Evolutionary conservation across 2,329 filamentous ascomycete species (phyloP), one percentile per base, ranked within the genome.

Genomic region (Aspergillus terreus): DNA sequence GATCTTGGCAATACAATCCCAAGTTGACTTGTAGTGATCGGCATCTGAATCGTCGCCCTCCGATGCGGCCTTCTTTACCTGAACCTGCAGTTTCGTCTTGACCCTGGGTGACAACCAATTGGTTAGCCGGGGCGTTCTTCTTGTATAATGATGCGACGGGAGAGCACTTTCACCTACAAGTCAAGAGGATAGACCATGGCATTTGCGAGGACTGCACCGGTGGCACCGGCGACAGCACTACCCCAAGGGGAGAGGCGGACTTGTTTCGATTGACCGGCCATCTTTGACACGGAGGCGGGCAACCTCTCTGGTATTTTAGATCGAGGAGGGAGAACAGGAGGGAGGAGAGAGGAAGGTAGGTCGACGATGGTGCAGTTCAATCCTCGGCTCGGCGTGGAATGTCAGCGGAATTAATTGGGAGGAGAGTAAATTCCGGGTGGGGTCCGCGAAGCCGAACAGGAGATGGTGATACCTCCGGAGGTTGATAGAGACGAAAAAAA

Each of bases 1-100:
- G 59, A 99, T 97, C 67, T 90, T 92, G 54, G 79, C 80, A 58
- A 99, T 86, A 27, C 94, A 94, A 73, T 99, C 90, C 76, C 90
- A 80, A 9, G 92, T 92, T 47, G 89, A 92, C 38, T 83, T 79
- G 73, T 99, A 99, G 74, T 96, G 90, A 46, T 85, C 78, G 55
- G 68, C 76, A 52, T 77, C 73, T 30, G 74, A 65, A 38, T 65
- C 69, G 44, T 66, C 66, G 44, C 75, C 69, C 46, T 75, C 79
- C 44, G 75, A 66, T 3, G 70, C 70, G 43, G 79, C 78, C 55
- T 75, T 74, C 65, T 92, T 95, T 49, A 95, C 86, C 72, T 99
- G 94, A 27, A 97, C 92, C 74, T 99, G 94, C 30, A 99, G 81
- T 52, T 91, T 86, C 45, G 94, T 99, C 77, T 99, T 99, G 63